Base-by-base conservation (phyloP, 306 rosid genomes). In the Lotus japonicus region DNA sequence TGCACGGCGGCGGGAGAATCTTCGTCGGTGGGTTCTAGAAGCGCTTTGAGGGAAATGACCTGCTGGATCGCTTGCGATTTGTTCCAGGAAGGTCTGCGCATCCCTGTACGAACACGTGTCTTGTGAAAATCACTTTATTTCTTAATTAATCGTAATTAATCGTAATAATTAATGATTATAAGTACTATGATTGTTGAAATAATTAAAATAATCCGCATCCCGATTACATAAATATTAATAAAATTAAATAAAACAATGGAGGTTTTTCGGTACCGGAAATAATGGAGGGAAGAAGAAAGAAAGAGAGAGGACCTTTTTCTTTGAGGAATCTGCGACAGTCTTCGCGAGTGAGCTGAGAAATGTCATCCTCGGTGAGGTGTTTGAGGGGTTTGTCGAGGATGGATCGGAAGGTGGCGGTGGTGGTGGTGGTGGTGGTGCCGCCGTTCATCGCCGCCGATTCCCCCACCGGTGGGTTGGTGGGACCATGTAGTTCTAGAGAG, bases 1-100 rank as follows among this genome's bases (percentile, higher is more conserved):
- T 31, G 64, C 14, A 35, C 60, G 49, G 57, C 48, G 66, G 91
- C 82, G 68, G 86, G 83, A 64, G 91, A 71, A 33, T 87, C 96
- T 36, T 75, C 82, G 55, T 79, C 86, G 72, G 86, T 3, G 15
- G 99, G 97, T 75, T 95, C 99, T 0, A 88, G 87, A 68, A 95
- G 82, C 2, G 99, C 99, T 80, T 95, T 95, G 57, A 95, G 96
- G n/a, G 88, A 95, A 72, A 95, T 85, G 26, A 95, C 99, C 49
- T 95, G 99, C 81, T 95, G 99, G 82, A 95, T 90, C 84, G 99
- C 99, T 83, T 95, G 99, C 23, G 97, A 95, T 87, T 95, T 95
- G 96, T 95, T 95, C 99, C 99, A 95, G 14, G 99, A 95, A 14
- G 99, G 99, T 88, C 96, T 74, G 64, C 99, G 88, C 99, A 95